A percentile compares a stretch with the other conserved stretches of the same genome.
phyloP scores from a whole-genome alignment of 306 rosid genomes.

The Nissolia schottii region DNA sequence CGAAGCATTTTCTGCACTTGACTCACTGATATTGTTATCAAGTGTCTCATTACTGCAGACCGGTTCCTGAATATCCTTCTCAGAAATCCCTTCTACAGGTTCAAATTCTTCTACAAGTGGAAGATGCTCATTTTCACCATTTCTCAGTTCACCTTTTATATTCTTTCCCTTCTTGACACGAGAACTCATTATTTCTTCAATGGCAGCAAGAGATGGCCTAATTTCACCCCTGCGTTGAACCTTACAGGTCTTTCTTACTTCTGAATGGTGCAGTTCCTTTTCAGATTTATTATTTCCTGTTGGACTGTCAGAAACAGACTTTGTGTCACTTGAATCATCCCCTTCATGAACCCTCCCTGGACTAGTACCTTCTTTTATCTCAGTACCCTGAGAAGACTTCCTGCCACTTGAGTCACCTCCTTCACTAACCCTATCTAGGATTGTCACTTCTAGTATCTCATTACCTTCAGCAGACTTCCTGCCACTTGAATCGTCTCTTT shows the following conservation, averaged over 20 bases:
- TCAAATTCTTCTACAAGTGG: slow-evolving; percentile 44
- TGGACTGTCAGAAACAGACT: slow-evolving; percentile 35
- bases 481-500: slow-evolving; percentile 24
- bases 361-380: slow-evolving; percentile 22
- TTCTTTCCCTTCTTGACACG: slow-evolving; percentile 45
- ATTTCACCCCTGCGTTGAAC: slow-evolving; percentile 61
- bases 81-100: slow-evolving; percentile 28
- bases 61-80: slow-evolving; percentile 30
- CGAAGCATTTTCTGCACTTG: slow-evolving; percentile 26
- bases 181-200: slow-evolving; percentile 60
- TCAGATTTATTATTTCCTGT: slow-evolving; percentile 37
- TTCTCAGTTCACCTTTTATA: slow-evolving; percentile 34
- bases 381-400: slow-evolving; percentile 7
- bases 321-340: slow-evolving; percentile 26
- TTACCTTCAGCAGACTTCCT: slow-evolving; percentile 20
- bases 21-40: slow-evolving; percentile 18
- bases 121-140: slow-evolving; percentile 30
- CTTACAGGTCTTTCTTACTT: slow-evolving; percentile 41
- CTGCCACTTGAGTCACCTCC: slow-evolving; percentile 20
- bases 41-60: slow-evolving; percentile 21
- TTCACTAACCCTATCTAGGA: slow-evolving; percentile 7
- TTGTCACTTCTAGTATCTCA: slow-evolving; percentile 20
- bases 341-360: slow-evolving; percentile 25
- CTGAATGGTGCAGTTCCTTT: slow-evolving; percentile 39
- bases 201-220: slow-evolving; percentile 54